Percentiles rank a stretch among this genome's conserved stretches.
Evolutionary conservation across 768 basidiomycete genomes (phyloP).

Genomic region (Candolleomyces eurysporus): DNA sequence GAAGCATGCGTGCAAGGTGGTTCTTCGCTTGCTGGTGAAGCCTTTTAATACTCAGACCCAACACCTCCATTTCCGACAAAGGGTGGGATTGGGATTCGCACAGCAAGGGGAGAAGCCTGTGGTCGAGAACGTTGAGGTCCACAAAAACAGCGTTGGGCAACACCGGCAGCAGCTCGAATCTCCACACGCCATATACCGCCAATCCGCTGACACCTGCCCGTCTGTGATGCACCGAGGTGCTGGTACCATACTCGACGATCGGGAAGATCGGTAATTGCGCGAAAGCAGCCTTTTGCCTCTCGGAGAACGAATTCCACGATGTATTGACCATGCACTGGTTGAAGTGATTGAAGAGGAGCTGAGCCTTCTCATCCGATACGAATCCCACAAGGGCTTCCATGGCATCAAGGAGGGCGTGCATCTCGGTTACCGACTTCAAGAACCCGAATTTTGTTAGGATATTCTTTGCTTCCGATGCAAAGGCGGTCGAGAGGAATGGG

Average conservation of each 20-base stretch:
- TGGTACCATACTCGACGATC: constrained; percentile 13
- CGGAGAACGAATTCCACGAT: constrained; percentile 7
- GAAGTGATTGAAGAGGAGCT: not conserved
- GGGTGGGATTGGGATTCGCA: not conserved
- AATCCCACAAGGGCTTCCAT: not conserved
- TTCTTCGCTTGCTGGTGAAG: not conserved
- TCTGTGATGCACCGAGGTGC: not conserved
- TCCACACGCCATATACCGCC: not conserved
- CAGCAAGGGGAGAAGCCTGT: not conserved
- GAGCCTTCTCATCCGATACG: not conserved
- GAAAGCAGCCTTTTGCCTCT: not conserved
- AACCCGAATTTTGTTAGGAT: not conserved
- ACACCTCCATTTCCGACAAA: not conserved
- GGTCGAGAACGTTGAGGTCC: not conserved
- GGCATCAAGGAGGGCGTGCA: not conserved
- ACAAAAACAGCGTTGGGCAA: not conserved
- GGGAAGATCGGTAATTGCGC: constrained; percentile 27
- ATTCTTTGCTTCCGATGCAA: not conserved
- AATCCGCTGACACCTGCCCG: not conserved
- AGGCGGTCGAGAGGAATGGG: not conserved
- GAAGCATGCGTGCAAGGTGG: constrained; percentile 1
- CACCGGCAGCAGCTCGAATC: not conserved
- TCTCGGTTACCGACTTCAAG: not conserved
- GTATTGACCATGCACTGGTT: not conserved
- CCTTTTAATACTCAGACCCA: not conserved